These are phyloP conservation scores for Dillenia turbinata DNA, from an alignment of 164 flowering plant species.

Conservation along the genomic window DNA sequence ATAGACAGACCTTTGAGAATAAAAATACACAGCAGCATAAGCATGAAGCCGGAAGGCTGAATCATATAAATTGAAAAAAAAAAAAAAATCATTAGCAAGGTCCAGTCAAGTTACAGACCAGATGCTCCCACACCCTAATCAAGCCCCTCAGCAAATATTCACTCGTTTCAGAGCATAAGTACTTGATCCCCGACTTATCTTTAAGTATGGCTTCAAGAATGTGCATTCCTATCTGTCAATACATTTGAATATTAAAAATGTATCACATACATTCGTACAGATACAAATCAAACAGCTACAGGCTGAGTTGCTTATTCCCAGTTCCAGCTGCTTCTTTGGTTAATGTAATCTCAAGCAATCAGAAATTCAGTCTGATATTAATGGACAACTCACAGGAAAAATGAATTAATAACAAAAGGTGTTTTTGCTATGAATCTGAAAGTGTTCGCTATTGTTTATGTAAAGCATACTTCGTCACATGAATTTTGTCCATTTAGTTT, in stretches of 20 bases:
- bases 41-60: not conserved
- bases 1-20: constrained; percentile 16
- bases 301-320: not conserved
- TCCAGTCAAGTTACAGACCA: constrained; percentile 18
- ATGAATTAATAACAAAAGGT: not conserved
- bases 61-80: not conserved
- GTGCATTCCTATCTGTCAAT: constrained; percentile 31
- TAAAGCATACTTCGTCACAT: too few relatives aligned
- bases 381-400: not conserved
- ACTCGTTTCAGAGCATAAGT: constrained; percentile 20
- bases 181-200: constrained; percentile 19
- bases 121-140: constrained; percentile 24
- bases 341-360: not conserved
- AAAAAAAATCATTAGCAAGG: not conserved
- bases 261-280: not conserved
- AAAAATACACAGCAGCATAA: not conserved
- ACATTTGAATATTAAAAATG: not conserved
- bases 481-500: too few relatives aligned
- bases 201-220: constrained; percentile 39
- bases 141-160: constrained; percentile 16
- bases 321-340: not conserved
- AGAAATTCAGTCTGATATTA: not conserved
- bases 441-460: too few relatives aligned
- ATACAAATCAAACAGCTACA: not conserved
- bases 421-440: too few relatives aligned